Conservation (phyloP, 495 filamentous ascomycete genomes). For the Penicillium salamii region DNA sequence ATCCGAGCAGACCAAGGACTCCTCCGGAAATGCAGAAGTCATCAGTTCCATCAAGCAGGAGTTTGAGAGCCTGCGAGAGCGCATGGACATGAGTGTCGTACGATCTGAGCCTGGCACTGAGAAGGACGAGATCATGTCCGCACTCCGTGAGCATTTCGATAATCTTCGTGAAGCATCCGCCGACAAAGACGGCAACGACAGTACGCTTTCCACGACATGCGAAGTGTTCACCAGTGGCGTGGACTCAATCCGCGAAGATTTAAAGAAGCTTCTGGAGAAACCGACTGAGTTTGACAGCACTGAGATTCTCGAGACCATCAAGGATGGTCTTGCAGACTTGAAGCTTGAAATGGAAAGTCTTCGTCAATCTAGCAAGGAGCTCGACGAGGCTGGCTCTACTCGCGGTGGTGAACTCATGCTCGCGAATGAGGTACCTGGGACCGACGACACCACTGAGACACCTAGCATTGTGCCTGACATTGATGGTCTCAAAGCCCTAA, state of each 20-base stretch:
- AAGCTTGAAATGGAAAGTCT: conserved; percentile 76
- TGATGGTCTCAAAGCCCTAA: conserved; percentile 76
- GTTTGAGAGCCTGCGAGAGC: conserved; percentile 70
- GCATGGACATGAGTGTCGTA: conserved; percentile 42
- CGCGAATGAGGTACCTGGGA: conserved; percentile 32
- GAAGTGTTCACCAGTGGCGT: conserved; percentile 83
- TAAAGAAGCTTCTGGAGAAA: conserved; percentile 76
- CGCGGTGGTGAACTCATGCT: conserved; percentile 57
- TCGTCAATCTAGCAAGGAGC: conserved; percentile 46
- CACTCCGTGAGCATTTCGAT: conserved; percentile 68
- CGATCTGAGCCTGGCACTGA: conserved; percentile 25
- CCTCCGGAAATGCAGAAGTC: conserved; percentile 20
- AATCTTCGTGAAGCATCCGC: conserved; percentile 64
- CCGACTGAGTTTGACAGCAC: conserved; percentile 76
- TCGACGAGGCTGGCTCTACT: conserved; percentile 38
- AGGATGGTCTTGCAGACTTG: conserved; percentile 68
- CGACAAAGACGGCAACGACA: conserved; percentile 53
- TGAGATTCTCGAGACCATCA: conserved; percentile 83
- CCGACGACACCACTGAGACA: not conserved
- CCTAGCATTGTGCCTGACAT: conserved; percentile 61
- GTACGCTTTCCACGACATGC: conserved; percentile 58
- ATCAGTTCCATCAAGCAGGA: conserved; percentile 61
- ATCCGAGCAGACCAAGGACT: conserved; percentile 22
- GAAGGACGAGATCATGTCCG: conserved; percentile 60
- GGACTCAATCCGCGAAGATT: conserved; percentile 64